These are phyloP conservation scores for Bolboschoenoplectus hybrid DNA, from an alignment of 202 grass and related monocot genomes.

Conservation along the genomic window DNA sequence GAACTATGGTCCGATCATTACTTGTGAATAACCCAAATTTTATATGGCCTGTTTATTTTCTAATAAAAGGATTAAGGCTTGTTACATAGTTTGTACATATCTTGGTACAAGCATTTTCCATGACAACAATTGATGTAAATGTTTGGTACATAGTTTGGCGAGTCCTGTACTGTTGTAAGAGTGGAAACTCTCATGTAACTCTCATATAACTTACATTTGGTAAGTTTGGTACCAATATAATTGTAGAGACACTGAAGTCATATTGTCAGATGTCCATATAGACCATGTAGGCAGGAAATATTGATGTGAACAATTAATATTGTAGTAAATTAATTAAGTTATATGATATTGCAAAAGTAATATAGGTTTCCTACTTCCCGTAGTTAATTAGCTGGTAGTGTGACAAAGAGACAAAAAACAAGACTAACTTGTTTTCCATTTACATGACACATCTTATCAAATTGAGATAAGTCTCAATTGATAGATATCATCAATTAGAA, in stretches of 20 bases:
- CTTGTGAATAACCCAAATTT: not conserved
- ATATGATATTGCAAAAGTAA: not conserved
- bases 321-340: not conserved
- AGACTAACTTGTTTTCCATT: not conserved
- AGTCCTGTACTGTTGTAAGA: not conserved
- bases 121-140: too few species aligned
- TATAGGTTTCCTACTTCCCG: not conserved
- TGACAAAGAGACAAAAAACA: not conserved
- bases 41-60: too few species aligned
- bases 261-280: not conserved
- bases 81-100: too few species aligned
- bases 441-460: not conserved
- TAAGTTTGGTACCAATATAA: constrained; percentile 17
- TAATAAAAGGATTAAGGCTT: too few species aligned
- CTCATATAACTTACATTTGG: not conserved
- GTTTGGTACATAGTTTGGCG: too few species aligned
- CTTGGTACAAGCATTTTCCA: too few species aligned
- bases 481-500: too few species aligned
- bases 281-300: too few species aligned
- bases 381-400: not conserved
- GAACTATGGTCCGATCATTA: not conserved
- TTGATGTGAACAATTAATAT: not conserved
- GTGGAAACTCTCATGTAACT: not conserved
- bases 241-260: not conserved
- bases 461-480: not conserved